phyloP scores from a whole-genome alignment of 73 alveolate species.

The Tetrahymena elliotti region DNA sequence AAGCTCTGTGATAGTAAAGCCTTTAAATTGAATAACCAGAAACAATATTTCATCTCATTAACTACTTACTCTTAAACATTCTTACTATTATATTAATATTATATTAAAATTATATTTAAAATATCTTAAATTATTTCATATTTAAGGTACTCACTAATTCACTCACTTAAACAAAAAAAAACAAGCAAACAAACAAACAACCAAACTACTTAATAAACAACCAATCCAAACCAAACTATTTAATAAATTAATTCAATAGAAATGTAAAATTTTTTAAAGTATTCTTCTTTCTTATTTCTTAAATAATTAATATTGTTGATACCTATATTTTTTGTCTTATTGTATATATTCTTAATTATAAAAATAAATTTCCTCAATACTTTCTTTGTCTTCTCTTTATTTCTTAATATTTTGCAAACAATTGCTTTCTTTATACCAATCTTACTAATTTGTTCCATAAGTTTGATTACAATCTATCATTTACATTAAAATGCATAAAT shows the following conservation, averaged over 20 bases:
- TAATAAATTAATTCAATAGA: not conserved
- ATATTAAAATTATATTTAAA: no score
- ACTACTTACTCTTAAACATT: not conserved
- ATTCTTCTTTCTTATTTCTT: not conserved
- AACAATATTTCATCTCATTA: not conserved
- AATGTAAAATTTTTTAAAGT: no score
- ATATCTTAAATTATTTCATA: no score
- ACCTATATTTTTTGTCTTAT: not conserved
- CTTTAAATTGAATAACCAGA: not conserved
- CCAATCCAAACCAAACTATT: no score
- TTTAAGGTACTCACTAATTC: no score
- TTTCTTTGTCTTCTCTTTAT: no score
- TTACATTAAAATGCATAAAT: not conserved
- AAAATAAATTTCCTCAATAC: not conserved
- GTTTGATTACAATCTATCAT: not conserved
- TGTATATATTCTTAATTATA: not conserved
- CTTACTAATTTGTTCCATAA: not conserved
- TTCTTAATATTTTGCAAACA: no score
- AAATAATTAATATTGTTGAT: not conserved
- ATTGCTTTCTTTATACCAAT: not conserved
- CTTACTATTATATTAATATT: not conserved
- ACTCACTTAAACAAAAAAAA: no score
- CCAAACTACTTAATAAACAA: no score
- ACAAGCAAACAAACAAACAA: no score
- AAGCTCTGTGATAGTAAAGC: not conserved